phyloP scores from a whole-genome alignment of 805 yeast genomes.

The Novakomyces olei region DNA sequence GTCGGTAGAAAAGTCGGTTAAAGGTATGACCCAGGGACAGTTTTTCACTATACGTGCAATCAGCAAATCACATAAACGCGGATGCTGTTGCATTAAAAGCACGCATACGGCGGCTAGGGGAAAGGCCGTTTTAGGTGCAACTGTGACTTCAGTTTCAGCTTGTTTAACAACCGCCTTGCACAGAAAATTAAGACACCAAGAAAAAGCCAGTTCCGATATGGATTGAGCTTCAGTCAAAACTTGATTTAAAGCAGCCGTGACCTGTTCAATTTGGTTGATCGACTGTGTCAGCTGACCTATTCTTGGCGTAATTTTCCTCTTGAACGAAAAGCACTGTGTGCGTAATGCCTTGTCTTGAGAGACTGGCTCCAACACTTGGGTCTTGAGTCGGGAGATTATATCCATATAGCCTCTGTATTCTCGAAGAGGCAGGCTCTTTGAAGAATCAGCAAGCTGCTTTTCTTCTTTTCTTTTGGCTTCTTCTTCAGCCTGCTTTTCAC shows the following conservation, averaged over 20 bases:
- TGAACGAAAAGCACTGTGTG: conserved; percentile 32
- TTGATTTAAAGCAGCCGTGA: conserved; percentile 24
- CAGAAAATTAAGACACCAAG: conserved; percentile 60
- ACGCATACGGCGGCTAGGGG: conserved; percentile 54
- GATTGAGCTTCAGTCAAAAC: conserved; percentile 29
- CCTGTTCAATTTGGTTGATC: conserved; percentile 28
- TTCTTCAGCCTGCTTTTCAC: too few species aligned
- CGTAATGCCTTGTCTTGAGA: conserved; percentile 30
- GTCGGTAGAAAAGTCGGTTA: conserved; percentile 37
- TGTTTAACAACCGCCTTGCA: conserved; percentile 76
- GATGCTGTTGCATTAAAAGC: conserved; percentile 27
- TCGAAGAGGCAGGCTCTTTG: background rate
- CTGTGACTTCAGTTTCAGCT: conserved; percentile 79
- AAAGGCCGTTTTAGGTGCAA: conserved; percentile 49
- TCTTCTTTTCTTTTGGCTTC: background rate
- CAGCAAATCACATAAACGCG: conserved; percentile 32
- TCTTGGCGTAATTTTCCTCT: conserved; percentile 63
- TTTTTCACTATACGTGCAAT: conserved; percentile 73
- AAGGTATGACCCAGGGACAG: conserved; percentile 78
- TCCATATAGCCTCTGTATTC: background rate
- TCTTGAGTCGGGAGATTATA: conserved; percentile 34
- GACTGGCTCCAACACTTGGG: conserved; percentile 33
- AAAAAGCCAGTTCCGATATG: conserved; percentile 26
- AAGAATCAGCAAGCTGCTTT: background rate
- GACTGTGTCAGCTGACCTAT: conserved; percentile 80